phyloP scores from a whole-genome alignment of 2,329 filamentous ascomycete genomes.

The Hymenotorrendiella dingleyae region DNA sequence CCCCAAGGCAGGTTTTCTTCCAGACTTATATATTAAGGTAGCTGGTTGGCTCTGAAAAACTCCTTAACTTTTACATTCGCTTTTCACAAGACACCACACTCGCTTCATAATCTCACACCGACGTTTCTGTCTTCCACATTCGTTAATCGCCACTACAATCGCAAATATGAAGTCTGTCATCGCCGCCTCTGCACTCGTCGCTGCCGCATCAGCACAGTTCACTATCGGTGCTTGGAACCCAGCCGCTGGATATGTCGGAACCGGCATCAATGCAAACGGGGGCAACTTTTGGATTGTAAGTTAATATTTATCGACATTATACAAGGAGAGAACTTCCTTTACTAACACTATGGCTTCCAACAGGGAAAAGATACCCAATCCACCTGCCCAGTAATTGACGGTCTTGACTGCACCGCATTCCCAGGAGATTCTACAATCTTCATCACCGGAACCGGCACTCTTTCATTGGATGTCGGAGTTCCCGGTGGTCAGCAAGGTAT shows the following conservation, averaged over 20 bases:
- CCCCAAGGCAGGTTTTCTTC: too few species aligned
- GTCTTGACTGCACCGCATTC: conserved; percentile 6
- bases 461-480: conserved; percentile 3
- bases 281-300: conserved; percentile 4
- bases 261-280: conserved; percentile 1
- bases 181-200: conserved; percentile 1
- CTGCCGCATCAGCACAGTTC: not conserved
- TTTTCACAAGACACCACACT: too few species aligned
- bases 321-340: not conserved
- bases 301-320: not conserved
- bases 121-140: too few species aligned
- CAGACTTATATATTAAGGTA: too few species aligned
- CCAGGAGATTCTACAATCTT: conserved; percentile 5
- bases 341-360: not conserved
- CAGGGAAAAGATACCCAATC: conserved; percentile 29
- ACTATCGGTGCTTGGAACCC: conserved; percentile 3
- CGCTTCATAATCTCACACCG: too few species aligned
- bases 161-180: conserved; percentile 7
- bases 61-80: too few species aligned
- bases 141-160: too few species aligned
- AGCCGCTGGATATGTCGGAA: not conserved
- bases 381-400: conserved; percentile 40
- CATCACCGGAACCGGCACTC: conserved; percentile 1
- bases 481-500: conserved; percentile 10
- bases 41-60: too few species aligned